phyloP scores from a whole-genome alignment of 305 asterid species.

The Withania somnifera region DNA sequence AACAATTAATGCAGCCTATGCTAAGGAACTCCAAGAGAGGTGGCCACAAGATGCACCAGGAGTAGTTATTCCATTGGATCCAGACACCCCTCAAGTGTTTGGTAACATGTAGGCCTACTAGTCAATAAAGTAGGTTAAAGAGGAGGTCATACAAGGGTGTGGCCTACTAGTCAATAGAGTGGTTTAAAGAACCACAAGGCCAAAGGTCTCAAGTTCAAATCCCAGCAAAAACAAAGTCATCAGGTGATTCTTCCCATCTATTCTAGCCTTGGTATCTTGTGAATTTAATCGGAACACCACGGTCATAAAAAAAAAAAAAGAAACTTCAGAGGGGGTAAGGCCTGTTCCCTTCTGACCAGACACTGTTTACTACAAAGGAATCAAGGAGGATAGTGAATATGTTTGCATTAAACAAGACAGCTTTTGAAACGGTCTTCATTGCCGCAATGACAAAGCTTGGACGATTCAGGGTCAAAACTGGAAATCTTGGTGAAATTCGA shows the following conservation, averaged over 20 bases:
- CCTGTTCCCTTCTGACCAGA: slow-evolving; percentile 42
- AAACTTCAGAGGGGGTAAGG: slow-evolving; percentile 44
- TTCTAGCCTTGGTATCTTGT: too few relatives aligned
- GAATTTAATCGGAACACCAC: too few relatives aligned
- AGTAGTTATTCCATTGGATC: slow-evolving; percentile 45
- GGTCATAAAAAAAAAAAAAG: too few relatives aligned
- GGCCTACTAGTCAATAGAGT: too few relatives aligned
- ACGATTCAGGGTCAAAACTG: slow-evolving; percentile 42
- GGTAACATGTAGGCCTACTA: slow-evolving; percentile 59
- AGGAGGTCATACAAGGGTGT: too few relatives aligned
- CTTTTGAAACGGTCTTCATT: slow-evolving; percentile 33
- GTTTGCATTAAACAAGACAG: slow-evolving; percentile 30
- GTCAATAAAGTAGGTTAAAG: too few relatives aligned
- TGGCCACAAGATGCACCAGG: slow-evolving; percentile 33
- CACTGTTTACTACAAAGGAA: slow-evolving; percentile 25
- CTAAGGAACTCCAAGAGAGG: slow-evolving; percentile 27
- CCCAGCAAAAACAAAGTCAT: too few relatives aligned
- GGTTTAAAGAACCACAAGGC: too few relatives aligned
- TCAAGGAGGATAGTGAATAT: slow-evolving; percentile 32
- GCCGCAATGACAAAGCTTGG: slow-evolving; percentile 52
- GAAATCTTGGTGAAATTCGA: slow-evolving; percentile 49
- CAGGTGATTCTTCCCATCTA: too few relatives aligned
- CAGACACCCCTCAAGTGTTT: slow-evolving; percentile 24
- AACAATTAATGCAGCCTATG: slow-evolving; percentile 25
- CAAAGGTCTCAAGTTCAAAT: too few relatives aligned